Base-by-base conservation (phyloP, 257 asterid genomes). In the Solanum ahanhuiri region DNA sequence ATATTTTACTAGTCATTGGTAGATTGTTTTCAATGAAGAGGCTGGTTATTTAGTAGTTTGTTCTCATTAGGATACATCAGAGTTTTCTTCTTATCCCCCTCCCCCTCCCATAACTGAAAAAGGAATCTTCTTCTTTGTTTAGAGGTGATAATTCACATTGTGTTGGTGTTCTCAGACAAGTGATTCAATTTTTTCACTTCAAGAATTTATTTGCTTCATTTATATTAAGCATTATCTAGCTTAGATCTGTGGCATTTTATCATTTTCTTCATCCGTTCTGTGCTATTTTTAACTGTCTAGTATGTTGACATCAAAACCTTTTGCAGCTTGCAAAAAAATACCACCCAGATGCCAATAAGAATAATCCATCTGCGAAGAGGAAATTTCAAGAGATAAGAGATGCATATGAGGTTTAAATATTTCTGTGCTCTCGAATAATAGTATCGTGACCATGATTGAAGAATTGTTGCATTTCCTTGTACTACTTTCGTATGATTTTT, bases 331-430 rank as follows among this genome's bases (percentile, higher is more conserved):
- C 98, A 10, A 96, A 95, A 91, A 94, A 95, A 93, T 92, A 91
- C 89, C 99, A 96, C 87, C 99, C 99, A 76, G 99, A 96, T 92
- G 96, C 98, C 69, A 95, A 95, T 90, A 96, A 87, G 93, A 93
- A 91, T 86, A 96, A 90, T 87, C 95, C 98, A 73, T 91, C 96
- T 33, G 96, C 98, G 20, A 95, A 93, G 93, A 93, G 93, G 88
- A 95, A 91, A 89, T 96, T 96, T 91, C 99, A 93, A 91, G 98
- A 95, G 94, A 95, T 95, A 87, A 93, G 98, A 92, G 98, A 95
- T 82, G 99, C 99, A 9, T 96, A 94, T 85, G 99, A 96, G 98
- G 99, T 96, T 89, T 84, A 92, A 87, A 41, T 14, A 43, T 28
- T 86, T 89, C 84, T 45, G 88, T 73, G 83, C 83, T 75, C 51